These are phyloP conservation scores for Salicornia ramosissima DNA, from an alignment of 148 eudicot species.

Conservation along the genomic window DNA sequence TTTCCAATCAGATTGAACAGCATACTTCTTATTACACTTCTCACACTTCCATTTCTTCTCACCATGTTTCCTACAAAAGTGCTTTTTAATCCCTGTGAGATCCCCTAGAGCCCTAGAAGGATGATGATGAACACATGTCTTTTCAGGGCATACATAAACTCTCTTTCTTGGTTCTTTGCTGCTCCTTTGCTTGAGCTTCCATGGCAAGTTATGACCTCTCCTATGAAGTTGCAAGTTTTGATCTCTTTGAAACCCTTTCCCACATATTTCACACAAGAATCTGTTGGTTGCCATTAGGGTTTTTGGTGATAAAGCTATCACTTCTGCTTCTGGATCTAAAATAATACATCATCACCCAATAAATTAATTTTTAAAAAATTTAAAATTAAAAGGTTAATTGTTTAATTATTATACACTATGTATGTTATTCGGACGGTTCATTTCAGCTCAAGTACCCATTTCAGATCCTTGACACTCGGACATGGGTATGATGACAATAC, in stretches of 20 bases:
- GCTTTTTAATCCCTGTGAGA: slow-evolving; percentile 88
- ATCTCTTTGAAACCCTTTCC: slow-evolving; percentile 90
- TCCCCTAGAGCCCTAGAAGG: slow-evolving; percentile 90
- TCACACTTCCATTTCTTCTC: slow-evolving; percentile 99
- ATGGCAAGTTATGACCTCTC: slow-evolving; percentile 90
- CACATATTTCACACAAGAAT: slow-evolving; percentile 89
- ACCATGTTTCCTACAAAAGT: slow-evolving; percentile 87
- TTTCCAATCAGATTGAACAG: slow-evolving; percentile 96
- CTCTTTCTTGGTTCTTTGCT: slow-evolving; percentile 66
- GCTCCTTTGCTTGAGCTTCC: slow-evolving; percentile 92
- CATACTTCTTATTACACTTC: slow-evolving; percentile 80
- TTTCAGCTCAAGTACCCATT: too few relatives aligned
- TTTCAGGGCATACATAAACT: slow-evolving; percentile 88
- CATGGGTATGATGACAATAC: too few relatives aligned
- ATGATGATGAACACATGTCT: slow-evolving; percentile 78
- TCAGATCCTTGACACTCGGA: too few relatives aligned
- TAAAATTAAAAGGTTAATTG: too few relatives aligned
- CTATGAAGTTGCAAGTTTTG: slow-evolving; percentile 85
- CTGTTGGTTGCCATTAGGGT: slow-evolving; percentile 98
- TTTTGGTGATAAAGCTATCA: slow-evolving; percentile 79
- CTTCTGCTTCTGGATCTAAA: slow-evolving; percentile 99
- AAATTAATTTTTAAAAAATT: too few relatives aligned
- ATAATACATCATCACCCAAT: too few relatives aligned
- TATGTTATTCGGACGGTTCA: too few relatives aligned
- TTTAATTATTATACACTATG: too few relatives aligned